phyloP scores from a whole-genome alignment of 2,329 filamentous ascomycete species.

The Penicillium polonicum region DNA sequence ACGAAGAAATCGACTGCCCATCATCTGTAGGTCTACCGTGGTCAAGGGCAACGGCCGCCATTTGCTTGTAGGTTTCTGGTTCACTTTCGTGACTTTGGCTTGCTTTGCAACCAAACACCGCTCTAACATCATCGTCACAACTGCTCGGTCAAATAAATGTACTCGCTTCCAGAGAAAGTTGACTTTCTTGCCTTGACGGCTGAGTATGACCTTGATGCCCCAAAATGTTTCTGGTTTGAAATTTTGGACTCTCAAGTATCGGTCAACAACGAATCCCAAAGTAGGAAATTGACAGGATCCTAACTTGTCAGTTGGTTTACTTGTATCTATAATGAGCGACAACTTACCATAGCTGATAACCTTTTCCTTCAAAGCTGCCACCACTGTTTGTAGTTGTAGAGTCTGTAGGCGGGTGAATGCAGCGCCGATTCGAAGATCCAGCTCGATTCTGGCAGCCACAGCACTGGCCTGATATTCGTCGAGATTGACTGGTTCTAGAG shows the following conservation, averaged over 20 bases:
- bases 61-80: slow-evolving; percentile 88
- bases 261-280: slow-evolving; percentile 92
- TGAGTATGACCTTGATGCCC: slow-evolving; percentile 82
- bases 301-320: slow-evolving; percentile 31
- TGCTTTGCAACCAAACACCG: slow-evolving; percentile 72
- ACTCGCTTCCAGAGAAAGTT: slow-evolving; percentile 80
- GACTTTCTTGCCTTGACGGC: slow-evolving; percentile 73
- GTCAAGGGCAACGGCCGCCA: slow-evolving; percentile 92
- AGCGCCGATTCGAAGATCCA: slow-evolving; percentile 88
- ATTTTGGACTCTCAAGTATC: slow-evolving; percentile 89
- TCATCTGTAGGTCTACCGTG: slow-evolving; percentile 94
- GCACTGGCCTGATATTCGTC: slow-evolving; percentile 86
- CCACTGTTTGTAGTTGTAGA: slow-evolving; percentile 69
- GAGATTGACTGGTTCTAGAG: slow-evolving; percentile 70
- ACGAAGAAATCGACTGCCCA: slow-evolving; percentile 82
- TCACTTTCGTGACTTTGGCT: slow-evolving; percentile 79
- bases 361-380: slow-evolving; percentile 63
- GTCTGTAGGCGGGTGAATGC: slow-evolving; percentile 90
- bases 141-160: slow-evolving; percentile 83
- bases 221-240: slow-evolving; percentile 93
- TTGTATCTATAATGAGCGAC: background rate
- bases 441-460: slow-evolving; percentile 82
- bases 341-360: slow-evolving; percentile 75
- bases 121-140: slow-evolving; percentile 79
- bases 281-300: slow-evolving; percentile 96